A percentile compares a stretch with the other conserved stretches of the same genome.
phyloP scores from a whole-genome alignment of 768 basidiomycete genomes.

The Udeniomyces megalosporus region DNA sequence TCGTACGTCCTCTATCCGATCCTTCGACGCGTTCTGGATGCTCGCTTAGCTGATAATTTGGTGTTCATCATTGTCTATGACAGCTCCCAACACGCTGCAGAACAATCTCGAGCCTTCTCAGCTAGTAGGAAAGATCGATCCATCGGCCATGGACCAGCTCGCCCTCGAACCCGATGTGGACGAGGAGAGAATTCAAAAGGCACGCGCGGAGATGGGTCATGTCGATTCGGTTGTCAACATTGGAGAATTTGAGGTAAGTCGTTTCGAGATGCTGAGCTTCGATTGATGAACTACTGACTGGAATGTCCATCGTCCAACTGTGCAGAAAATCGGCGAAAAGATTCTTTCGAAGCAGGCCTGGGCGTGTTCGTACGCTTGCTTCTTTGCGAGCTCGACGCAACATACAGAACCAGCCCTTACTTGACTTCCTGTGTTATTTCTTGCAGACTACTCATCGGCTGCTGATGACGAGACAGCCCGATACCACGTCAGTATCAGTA shows the following conservation, averaged over 20 bases:
- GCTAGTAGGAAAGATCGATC: neutral
- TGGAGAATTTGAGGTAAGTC: constrained; percentile 12
- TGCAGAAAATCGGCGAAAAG: neutral
- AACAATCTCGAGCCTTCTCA: neutral
- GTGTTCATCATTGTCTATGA: too few species aligned
- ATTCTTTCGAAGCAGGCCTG: constrained; percentile 13
- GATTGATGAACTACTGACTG: neutral
- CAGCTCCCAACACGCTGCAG: constrained; percentile 8
- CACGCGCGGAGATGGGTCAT: neutral
- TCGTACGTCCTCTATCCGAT: neutral
- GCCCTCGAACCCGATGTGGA: neutral
- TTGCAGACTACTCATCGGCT: constrained; percentile 6
- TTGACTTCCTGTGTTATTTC: neutral
- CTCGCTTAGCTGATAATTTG: too few species aligned
- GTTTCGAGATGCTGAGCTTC: neutral
- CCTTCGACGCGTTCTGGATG: neutral
- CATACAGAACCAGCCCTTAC: neutral
- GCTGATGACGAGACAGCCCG: neutral
- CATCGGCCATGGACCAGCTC: neutral
- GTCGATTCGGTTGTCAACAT: constrained; percentile 11
- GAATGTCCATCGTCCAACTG: neutral
- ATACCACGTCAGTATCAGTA: too few species aligned
- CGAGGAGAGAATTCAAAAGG: neutral
- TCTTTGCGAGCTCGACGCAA: too few species aligned
- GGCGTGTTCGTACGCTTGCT: neutral